Percentiles rank a stretch among this genome's conserved stretches.
Conservation (phyloP, 2,329 filamentous ascomycete species). For the Claviceps fusiformis region DNA sequence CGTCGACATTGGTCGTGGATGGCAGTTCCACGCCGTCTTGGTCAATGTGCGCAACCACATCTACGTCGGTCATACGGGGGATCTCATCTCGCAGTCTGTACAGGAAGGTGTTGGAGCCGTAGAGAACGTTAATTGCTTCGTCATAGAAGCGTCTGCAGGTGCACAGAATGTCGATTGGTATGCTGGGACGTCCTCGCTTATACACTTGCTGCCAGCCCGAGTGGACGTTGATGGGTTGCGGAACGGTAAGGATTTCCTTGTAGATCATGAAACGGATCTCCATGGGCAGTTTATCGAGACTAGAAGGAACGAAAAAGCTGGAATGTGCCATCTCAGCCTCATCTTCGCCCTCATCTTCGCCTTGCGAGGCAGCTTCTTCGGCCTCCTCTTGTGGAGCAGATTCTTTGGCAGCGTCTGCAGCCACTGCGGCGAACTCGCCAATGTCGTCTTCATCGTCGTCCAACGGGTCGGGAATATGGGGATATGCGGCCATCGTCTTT, state of each 20-base stretch:
- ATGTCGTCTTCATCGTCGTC: neutral
- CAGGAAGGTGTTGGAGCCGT: constrained; percentile 32
- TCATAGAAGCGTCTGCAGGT: constrained; percentile 19
- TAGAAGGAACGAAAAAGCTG: neutral
- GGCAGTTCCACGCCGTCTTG: constrained; percentile 1
- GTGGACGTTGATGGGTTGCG: constrained; percentile 20
- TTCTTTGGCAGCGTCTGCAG: neutral
- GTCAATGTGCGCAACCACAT: constrained; percentile 8
- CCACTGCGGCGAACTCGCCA: neutral
- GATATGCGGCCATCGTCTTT: neutral
- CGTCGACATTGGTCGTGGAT: neutral
- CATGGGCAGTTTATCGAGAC: constrained; percentile 10
- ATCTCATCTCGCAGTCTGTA: constrained; percentile 30
- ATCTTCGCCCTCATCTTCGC: neutral
- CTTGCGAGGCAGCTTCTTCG: too few relatives aligned
- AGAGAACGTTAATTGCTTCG: constrained; percentile 30
- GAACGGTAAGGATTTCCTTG: constrained; percentile 17
- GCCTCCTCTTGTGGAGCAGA: neutral
- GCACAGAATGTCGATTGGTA: constrained; percentile 24
- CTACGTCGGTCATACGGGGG: constrained; percentile 9
- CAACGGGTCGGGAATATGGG: neutral
- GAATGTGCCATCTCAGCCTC: neutral
- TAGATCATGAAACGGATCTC: constrained; percentile 21
- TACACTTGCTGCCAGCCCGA: constrained; percentile 21
- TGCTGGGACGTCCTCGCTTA: constrained; percentile 13